Evolutionary conservation across 768 basidiomycete species (phyloP), one percentile per base, ranked within the genome.

Genomic region (Hortiboletus campestris): DNA sequence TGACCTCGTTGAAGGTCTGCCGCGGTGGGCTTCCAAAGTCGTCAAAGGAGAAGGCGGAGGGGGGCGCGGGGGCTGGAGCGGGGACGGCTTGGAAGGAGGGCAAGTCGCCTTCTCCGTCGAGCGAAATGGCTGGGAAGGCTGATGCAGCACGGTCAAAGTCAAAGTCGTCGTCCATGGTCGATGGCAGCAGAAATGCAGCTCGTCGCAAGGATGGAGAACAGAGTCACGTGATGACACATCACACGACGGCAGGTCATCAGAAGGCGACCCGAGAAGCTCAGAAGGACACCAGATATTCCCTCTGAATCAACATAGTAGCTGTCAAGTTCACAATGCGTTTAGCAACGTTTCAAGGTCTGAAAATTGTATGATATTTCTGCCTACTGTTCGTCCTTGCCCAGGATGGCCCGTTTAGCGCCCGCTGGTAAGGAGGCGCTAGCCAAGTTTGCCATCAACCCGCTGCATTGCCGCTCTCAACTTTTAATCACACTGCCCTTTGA

Each of bases 141-240:
- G 87, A 84, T 31, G 86, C 86, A n/a, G 88, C 88, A 47, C 77
- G 78, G 70, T 91, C 89, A 65, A 89, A 88, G 76, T 93, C 91
- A 64, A 91, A 84, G 65, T 82, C 84, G 65, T 82, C 84, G 43
- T 72, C 73, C 69, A 63, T 66, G 28, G 50, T 57, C 35, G 12
- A 46, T 42, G 25, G 40, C 14, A 31, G 40, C 17, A 49, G 31
- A 25, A 16, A 20, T 35, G 0, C 4, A 36, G 43, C 38, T 46
- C 29, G 20, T 28, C 20, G 12, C 25, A 25, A 25, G 25, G 25
- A 25, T 4, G 8, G 4, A 29, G 2, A 19, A 11, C 9, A 38
- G 14, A 36, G 49, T 61, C 59, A 61, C 59, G 60, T 61, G 60
- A 48, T 38, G 31, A 32, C 11, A 11, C 31, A 25, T 25, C 25